phyloP scores from a whole-genome alignment of 2,329 filamentous ascomycete species.

The Sarocladium kiliense region DNA sequence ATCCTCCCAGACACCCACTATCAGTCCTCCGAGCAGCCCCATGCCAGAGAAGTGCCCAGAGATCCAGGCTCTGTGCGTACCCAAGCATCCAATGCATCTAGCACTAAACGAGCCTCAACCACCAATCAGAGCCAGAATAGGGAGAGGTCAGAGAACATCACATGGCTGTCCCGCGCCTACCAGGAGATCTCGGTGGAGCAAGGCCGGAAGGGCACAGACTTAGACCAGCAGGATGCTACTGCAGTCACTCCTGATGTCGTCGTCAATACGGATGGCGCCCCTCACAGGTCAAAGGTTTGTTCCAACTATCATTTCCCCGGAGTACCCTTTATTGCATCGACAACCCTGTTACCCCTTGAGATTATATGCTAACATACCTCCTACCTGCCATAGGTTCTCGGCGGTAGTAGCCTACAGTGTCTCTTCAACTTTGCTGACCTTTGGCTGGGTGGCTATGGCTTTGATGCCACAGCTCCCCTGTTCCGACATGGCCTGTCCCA shows the following conservation, averaged over 20 bases:
- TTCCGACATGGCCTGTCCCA: not conserved
- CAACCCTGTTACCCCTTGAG: no score
- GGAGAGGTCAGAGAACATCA: not conserved
- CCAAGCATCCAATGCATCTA: not conserved
- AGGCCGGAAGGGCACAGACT: not conserved
- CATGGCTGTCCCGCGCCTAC: not conserved
- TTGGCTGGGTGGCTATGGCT: conserved; percentile 1
- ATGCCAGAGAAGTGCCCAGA: not conserved
- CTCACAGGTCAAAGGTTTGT: not conserved
- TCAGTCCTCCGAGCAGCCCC: not conserved
- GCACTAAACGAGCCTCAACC: not conserved
- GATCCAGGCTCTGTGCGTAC: not conserved
- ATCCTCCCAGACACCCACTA: not conserved
- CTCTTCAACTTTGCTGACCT: conserved; percentile 3
- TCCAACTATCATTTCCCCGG: no score
- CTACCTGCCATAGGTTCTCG: not conserved
- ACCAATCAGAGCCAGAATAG: not conserved
- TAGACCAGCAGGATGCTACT: not conserved
- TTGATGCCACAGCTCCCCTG: not conserved
- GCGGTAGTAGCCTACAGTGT: not conserved
- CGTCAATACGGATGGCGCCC: not conserved
- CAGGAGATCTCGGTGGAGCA: not conserved
- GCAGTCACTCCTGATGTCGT: not conserved
- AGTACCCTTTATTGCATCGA: no score
- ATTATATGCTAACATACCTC: not conserved